phyloP scores from a whole-genome alignment of 2,329 filamentous ascomycete species.

The Blastomyces silverae region DNA sequence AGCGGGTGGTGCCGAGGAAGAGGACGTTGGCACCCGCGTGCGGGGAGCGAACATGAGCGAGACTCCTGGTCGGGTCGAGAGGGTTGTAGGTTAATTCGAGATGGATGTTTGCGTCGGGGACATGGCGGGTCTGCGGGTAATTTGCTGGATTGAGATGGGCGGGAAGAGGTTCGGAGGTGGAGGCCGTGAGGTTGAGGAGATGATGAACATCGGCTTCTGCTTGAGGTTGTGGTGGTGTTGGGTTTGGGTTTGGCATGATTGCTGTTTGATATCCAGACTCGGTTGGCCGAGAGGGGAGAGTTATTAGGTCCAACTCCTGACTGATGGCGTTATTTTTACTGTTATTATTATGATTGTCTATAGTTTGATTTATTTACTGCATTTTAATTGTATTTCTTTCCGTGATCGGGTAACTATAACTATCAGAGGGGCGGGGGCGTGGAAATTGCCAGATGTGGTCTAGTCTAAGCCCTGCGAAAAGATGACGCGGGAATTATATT shows the following conservation, averaged over 20 bases:
- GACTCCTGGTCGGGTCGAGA: conserved; percentile 33
- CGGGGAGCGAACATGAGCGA: conserved; percentile 37
- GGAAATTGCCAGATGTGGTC: too few relatives aligned
- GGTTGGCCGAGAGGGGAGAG: not conserved
- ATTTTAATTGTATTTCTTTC: too few relatives aligned
- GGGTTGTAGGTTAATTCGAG: conserved; percentile 39
- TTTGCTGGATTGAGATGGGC: conserved; percentile 20
- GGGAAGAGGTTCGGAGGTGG: conserved; percentile 10
- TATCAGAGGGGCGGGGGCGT: too few relatives aligned
- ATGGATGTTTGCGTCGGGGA: conserved; percentile 41
- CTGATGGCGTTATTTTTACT: too few relatives aligned
- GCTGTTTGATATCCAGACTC: not conserved
- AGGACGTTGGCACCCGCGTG: conserved; percentile 42
- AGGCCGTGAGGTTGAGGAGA: not conserved
- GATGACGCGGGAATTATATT: too few relatives aligned
- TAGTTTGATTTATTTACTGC: too few relatives aligned
- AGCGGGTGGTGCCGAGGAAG: conserved; percentile 43
- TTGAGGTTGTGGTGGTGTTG: not conserved
- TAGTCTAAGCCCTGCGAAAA: too few relatives aligned
- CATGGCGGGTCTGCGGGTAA: conserved; percentile 35
- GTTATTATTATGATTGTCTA: too few relatives aligned
- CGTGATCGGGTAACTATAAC: too few relatives aligned
- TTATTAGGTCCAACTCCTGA: too few relatives aligned
- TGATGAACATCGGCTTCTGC: not conserved
- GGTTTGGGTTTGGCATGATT: conserved; percentile 7